phyloP scores from a whole-genome alignment of 169 alveolate genomes.

The Cryptosporidium tyzzeri region DNA sequence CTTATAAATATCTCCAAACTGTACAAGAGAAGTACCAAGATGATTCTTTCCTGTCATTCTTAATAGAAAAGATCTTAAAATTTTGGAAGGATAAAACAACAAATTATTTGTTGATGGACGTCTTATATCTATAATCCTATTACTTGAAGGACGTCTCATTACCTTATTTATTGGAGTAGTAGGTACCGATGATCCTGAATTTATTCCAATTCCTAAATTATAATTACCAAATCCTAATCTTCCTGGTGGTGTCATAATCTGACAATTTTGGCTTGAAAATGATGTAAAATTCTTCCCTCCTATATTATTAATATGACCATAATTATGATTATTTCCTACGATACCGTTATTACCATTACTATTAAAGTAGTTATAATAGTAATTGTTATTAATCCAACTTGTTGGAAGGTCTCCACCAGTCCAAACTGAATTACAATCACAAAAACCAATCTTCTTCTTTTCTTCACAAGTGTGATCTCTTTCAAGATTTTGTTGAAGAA shows the following conservation, averaged over 20 bases:
- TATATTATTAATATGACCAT: too few relatives aligned
- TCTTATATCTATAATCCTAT: slow-evolving; percentile 11
- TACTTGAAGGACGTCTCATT: slow-evolving; percentile 32
- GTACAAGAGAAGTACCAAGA: slow-evolving; percentile 42
- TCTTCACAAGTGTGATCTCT: slow-evolving; percentile 4
- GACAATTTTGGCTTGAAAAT: neutral
- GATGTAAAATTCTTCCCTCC: neutral
- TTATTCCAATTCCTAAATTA: neutral
- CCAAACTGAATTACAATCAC: slow-evolving; percentile 34
- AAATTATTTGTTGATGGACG: slow-evolving; percentile 65
- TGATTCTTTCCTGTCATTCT: slow-evolving; percentile 3
- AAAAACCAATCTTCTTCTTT: neutral
- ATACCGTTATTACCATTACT: neutral
- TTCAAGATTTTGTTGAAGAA: slow-evolving; percentile 3
- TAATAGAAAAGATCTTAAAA: slow-evolving; percentile 57
- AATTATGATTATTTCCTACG: too few relatives aligned
- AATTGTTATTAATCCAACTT: neutral
- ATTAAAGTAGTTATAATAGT: neutral
- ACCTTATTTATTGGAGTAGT: neutral
- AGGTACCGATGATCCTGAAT: neutral
- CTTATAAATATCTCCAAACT: slow-evolving; percentile 49
- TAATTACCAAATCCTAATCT: neutral
- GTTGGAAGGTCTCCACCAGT: neutral
- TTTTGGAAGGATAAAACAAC: slow-evolving; percentile 40
- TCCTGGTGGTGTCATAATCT: neutral